Evolutionary conservation across 2,329 filamentous ascomycete species (phyloP).

Genomic region (Colletotrichum lupini): DNA sequence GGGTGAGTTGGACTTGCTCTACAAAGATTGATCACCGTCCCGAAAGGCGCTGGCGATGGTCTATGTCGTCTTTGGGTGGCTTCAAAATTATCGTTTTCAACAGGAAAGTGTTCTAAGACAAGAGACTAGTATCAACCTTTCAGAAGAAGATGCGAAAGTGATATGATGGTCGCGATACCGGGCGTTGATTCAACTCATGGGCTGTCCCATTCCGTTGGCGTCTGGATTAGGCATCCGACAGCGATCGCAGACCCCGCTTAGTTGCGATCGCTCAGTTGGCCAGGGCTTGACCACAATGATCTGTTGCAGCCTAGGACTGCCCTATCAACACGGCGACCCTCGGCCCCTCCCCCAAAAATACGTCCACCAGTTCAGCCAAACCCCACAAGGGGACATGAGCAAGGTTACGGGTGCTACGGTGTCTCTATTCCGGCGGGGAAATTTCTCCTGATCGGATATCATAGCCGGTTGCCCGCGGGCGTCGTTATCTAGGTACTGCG

Average conservation of each 20-base stretch:
- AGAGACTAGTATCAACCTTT: neutral
- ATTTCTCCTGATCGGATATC: neutral
- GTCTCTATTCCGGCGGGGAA: neutral
- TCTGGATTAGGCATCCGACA: neutral
- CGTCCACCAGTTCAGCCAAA: neutral
- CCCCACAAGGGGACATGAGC: neutral
- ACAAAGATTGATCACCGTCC: neutral
- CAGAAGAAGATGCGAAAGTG: neutral
- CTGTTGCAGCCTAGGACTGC: neutral
- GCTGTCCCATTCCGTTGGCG: neutral
- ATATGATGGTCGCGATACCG: neutral
- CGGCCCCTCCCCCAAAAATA: neutral
- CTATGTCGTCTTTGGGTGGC: neutral
- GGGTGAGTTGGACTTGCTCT: neutral
- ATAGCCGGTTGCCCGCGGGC: neutral
- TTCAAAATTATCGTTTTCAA: neutral
- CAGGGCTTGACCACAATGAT: neutral
- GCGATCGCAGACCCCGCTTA: neutral
- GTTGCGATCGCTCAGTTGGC: neutral
- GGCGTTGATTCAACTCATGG: neutral
- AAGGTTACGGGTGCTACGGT: neutral
- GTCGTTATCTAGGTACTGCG: neutral
- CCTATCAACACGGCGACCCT: neutral
- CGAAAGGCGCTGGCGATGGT: neutral
- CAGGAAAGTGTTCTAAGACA: neutral